Evolutionary conservation across 331 rosid genomes (phyloP), one percentile per base, ranked within the genome.

Genomic region (Pyracantha coccinea): DNA sequence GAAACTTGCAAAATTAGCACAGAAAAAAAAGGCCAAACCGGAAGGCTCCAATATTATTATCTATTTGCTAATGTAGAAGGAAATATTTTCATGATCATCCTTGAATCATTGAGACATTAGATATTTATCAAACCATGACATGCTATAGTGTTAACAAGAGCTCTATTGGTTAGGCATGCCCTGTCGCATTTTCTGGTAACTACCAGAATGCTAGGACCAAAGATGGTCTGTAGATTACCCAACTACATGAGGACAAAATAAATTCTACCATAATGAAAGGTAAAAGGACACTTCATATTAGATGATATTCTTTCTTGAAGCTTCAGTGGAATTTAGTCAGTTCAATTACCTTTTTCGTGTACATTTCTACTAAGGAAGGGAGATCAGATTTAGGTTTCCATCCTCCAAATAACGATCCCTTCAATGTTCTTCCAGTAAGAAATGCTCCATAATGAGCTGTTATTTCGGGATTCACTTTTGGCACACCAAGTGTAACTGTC

Each of bases 381-480:
- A 94, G 88, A 81, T 92, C 92, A 59, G 99, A 86, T 86, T 94
- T 94, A 35, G 99, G 99, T 80, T 81, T 94, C 99, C 97, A 94
- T 78, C 99, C 99, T 73, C 99, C 99, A 84, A 87, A 90, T 59
- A 92, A 81, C 68, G 97, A 72, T 45, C 99, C 99, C 83, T 88
- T 92, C 80, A 94, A 85, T 66, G 97, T 92, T 85, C 96, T 92
- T 83, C 97, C 97, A 52, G 78, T 77, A 35, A 94, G 85, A 64
- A 94, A 67, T 19, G 79, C 69, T 63, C 82, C 97, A 68, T 92
- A 94, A 81, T 94, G 97, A 82, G 97, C 97, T 12, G 86, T 86
- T 82, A 94, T 66, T 83, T 78, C 96, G 64, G 97, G 97, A 71
- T 92, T 89, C 78, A 52, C 87, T 83, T 38, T 92, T 66, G 99